Evolutionary conservation across 768 basidiomycete genomes (phyloP), one percentile per base, ranked within the genome.

Genomic region (Hygrocybe punicea): DNA sequence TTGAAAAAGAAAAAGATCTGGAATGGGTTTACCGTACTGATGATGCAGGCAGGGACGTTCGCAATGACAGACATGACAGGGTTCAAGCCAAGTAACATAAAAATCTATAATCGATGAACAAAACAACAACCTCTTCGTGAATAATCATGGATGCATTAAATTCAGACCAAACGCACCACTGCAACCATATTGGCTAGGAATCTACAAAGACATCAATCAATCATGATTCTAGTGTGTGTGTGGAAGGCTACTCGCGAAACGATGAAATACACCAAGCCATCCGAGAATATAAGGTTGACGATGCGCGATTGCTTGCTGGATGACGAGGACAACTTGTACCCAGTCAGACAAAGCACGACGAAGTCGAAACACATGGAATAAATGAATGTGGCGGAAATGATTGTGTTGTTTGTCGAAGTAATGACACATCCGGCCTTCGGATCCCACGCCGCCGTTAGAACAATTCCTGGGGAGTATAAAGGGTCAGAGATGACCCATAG

Each of bases 311-410:
- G 80, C 46, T 69, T 75, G 17, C 75, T 39, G 13, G 76, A n/a
- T n/a, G n/a, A 75, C 61, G 77, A 74, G 7, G 80, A 63, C 17
- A 89, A 78, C 62, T 89, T 89, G 69, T 73, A 81, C 10, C 78
- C 82, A 23, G 85, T 86, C 50, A 89, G 73, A 46, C 71, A 72
- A 29, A 89, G 69, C 50, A 89, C 85, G 14, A 73, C 65, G 58
- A 89, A 76, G 70, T 89, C 87, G 64, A 88, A 87, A 19, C 72
- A 70, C 87, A 89, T 89, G 48, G 84, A 81, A 64, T 89, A 89
- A 61, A 89, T 85, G 70, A 87, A 89, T 6, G 82, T 82, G 23
- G 77, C 76, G 3, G 85, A 84, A 48, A 90, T 81, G 42, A 86
- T 71, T 48, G 66, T 76, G 68, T 76, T 86, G 63, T 84, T 72